phyloP scores from a whole-genome alignment of 2,329 filamentous ascomycete species.

The Sphaerulina musiva region DNA sequence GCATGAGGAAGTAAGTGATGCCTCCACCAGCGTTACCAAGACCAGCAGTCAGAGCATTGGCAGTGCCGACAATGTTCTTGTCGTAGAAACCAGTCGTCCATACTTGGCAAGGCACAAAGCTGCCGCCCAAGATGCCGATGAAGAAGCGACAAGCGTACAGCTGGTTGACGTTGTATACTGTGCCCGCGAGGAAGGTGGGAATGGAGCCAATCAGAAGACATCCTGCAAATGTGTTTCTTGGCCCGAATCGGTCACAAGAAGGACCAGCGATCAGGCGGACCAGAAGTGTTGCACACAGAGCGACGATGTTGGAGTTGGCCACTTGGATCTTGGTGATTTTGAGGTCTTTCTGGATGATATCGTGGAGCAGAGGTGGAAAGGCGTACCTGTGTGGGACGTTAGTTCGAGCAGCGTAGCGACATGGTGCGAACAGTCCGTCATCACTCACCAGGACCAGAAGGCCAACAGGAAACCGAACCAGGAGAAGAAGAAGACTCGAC shows the following conservation, averaged over 20 bases:
- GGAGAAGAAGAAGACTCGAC: slow-evolving; percentile 82
- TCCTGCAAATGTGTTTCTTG: slow-evolving; percentile 71
- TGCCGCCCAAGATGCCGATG: slow-evolving; percentile 69
- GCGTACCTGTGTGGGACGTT: slow-evolving; percentile 52
- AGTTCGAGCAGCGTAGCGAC: too few species aligned
- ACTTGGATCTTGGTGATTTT: slow-evolving; percentile 63
- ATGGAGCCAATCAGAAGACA: slow-evolving; percentile 71
- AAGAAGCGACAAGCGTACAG: slow-evolving; percentile 73
- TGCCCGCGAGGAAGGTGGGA: slow-evolving; percentile 74
- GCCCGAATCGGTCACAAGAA: slow-evolving; percentile 77
- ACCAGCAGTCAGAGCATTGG: slow-evolving; percentile 77
- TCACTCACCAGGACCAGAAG: slow-evolving; percentile 63
- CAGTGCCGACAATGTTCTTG: slow-evolving; percentile 82
- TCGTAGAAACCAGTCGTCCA: slow-evolving; percentile 93
- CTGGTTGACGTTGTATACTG: slow-evolving; percentile 60
- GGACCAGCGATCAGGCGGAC: slow-evolving; percentile 74
- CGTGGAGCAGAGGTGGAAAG: slow-evolving; percentile 73
- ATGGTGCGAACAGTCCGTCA: too few species aligned
- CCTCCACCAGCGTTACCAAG: slow-evolving; percentile 84
- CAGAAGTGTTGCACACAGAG: slow-evolving; percentile 65
- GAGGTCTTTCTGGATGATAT: slow-evolving; percentile 75
- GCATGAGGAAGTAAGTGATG: slow-evolving; percentile 91
- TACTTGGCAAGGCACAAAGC: slow-evolving; percentile 81
- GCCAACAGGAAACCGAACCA: slow-evolving; percentile 81
- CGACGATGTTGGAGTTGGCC: slow-evolving; percentile 85